A percentile compares a stretch with the other conserved stretches of the same genome.
Conservation (phyloP, 345 rosid genomes). For the Orychophragmus violaceus region DNA sequence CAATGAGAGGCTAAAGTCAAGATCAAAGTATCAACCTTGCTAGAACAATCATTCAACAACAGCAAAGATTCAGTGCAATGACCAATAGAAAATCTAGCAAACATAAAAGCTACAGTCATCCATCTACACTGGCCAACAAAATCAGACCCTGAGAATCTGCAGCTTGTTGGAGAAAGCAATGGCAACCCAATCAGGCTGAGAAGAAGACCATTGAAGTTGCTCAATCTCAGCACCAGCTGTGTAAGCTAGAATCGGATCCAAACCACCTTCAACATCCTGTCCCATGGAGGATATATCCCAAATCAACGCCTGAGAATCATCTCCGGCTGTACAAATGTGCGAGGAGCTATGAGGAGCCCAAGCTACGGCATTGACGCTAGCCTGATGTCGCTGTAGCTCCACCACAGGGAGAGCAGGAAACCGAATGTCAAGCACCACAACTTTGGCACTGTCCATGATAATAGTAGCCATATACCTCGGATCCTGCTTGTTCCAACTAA, state of each 20-base stretch:
- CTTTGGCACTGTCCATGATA: constrained; percentile 86
- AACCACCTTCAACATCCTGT: too few species aligned
- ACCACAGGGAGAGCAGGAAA: constrained; percentile 83
- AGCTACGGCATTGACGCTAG: constrained; percentile 79
- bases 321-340: constrained; percentile 86
- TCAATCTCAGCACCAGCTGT: too few species aligned
- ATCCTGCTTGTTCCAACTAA: constrained; percentile 96
- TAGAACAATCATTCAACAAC: background rate
- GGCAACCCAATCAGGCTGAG: too few species aligned
- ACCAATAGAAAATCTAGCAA: background rate
- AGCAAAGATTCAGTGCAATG: background rate
- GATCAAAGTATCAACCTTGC: constrained; percentile 1
- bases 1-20: background rate
- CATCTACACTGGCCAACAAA: background rate
- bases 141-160: constrained; percentile 94
- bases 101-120: background rate
- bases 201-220: too few species aligned
- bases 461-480: too few species aligned
- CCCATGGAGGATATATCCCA: too few species aligned
- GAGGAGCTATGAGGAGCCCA: constrained; percentile 97
- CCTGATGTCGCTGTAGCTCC: constrained; percentile 83
- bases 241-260: too few species aligned
- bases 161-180: constrained; percentile 87
- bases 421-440: constrained; percentile 83
- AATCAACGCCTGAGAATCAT: too few species aligned